A percentile compares a stretch with the other conserved stretches of the same genome.
Evolutionary conservation across 2,329 filamentous ascomycete genomes (phyloP).

Genomic region (Claviceps digitariae): DNA sequence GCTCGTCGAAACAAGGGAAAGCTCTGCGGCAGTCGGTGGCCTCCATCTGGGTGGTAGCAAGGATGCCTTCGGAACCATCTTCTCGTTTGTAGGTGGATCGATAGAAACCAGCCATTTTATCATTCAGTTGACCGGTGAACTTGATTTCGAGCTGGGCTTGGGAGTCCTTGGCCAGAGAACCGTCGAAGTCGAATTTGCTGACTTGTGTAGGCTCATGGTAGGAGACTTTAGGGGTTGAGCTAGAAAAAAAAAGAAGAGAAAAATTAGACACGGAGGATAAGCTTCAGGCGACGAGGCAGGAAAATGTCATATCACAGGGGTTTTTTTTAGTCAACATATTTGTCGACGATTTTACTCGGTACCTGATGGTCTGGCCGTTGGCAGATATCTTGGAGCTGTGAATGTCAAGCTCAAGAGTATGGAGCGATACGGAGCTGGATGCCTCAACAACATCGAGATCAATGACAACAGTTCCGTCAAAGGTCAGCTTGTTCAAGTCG

Average conservation of each 20-base stretch:
- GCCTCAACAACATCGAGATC: conserved; percentile 80
- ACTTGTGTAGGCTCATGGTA: conserved; percentile 72
- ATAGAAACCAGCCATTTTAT: conserved; percentile 97
- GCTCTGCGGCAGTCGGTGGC: conserved; percentile 84
- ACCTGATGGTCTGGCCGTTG: conserved; percentile 37
- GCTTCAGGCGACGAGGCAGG: neutral
- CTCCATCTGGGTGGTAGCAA: conserved; percentile 94
- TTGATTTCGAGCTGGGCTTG: conserved; percentile 50
- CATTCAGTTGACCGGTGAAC: conserved; percentile 71
- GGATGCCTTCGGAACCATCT: conserved; percentile 64
- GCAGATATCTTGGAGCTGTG: conserved; percentile 40
- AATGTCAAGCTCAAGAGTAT: conserved; percentile 78
- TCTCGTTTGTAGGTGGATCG: conserved; percentile 80
- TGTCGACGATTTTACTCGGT: neutral
- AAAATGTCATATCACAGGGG: neutral
- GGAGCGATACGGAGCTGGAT: conserved; percentile 72
- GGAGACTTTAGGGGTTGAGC: conserved; percentile 33
- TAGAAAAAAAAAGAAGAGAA: neutral
- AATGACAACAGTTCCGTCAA: conserved; percentile 67
- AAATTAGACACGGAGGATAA: neutral
- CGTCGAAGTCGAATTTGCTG: conserved; percentile 66
- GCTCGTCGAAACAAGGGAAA: conserved; percentile 95
- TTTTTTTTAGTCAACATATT: neutral
- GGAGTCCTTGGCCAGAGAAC: conserved; percentile 57
- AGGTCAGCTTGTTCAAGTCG: conserved; percentile 76